Conservation (phyloP, 192 early-diverging fungal genomes). For the Coemansia sp. region DNA sequence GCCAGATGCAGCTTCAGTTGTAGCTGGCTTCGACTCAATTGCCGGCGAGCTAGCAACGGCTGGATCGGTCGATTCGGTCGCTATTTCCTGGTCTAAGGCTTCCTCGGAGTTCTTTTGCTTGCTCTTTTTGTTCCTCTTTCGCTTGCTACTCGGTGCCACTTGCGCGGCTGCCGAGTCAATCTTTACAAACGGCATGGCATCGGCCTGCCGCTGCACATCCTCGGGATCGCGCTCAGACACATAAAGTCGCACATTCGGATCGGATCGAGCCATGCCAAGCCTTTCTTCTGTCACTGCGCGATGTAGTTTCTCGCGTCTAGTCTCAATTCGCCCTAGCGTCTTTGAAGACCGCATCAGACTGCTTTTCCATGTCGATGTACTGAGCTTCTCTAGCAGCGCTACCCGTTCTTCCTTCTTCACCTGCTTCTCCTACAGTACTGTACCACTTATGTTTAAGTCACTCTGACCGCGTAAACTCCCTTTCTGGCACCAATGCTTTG, state of each 20-base stretch:
- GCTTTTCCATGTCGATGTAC: constrained; percentile 67
- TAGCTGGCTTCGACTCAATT: background rate
- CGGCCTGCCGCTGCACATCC: constrained; percentile 27
- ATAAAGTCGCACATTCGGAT: constrained; percentile 60
- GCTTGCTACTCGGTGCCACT: background rate
- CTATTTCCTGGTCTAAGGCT: background rate
- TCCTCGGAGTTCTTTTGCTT: background rate
- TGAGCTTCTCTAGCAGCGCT: constrained; percentile 62
- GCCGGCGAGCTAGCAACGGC: too few species aligned
- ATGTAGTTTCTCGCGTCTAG: constrained; percentile 65
- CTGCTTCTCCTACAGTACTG: constrained; percentile 63
- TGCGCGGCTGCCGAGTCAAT: background rate
- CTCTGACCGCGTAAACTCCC: too few species aligned
- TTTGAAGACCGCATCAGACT: constrained; percentile 69
- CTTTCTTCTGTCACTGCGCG: constrained; percentile 67
- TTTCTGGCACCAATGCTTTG: background rate
- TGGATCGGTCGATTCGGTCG: background rate
- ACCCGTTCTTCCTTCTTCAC: constrained; percentile 77
- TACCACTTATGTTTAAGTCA: too few species aligned
- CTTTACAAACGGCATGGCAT: constrained; percentile 6
- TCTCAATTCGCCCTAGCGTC: constrained; percentile 67
- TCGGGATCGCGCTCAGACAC: constrained; percentile 57
- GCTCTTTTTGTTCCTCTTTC: constrained; percentile 11
- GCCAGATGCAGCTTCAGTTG: constrained; percentile 22
- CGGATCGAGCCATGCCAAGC: constrained; percentile 61